Base-by-base conservation (phyloP, 176 grass and related monocot species). In the Oryza coarctata region DNA sequence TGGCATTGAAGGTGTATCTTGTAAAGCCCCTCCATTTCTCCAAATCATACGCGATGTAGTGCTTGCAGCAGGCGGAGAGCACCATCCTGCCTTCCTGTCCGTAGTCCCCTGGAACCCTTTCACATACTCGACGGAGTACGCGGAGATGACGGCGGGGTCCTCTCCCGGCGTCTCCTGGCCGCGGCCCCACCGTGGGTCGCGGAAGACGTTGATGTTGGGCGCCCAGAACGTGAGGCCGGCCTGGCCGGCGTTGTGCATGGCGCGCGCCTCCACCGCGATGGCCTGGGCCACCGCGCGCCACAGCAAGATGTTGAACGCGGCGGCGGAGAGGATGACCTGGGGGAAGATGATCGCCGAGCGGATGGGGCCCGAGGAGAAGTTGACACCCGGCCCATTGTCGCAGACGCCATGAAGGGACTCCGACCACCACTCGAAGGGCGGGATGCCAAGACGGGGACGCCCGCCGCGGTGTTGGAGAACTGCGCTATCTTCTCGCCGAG, bases 171-270 rank as follows among this genome's bases (percentile, higher is more conserved):
- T 98, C 87, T 98, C 96, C 87, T 98, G 93, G 23, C 96, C 90
- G 28, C 93, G 96, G 6, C 96, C 93, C 93, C 90, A 98, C 27
- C 96, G 80, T 0, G 91, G 93, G 72, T 98, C 96, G 57, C 93
- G 89, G 88, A 98, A 98, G 62, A 98, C 68, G 89, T 98, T 98
- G 82, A 98, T 98, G 87, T 98, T 98, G 70, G 90, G 96, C 25
- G 90, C 93, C 96, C 90, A 98, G 87, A 90, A 98, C 25, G 92
- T 95, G 72, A 98, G 96, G 9, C 96, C 96, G 4, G 96, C 96
- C 88, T 95, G 96, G 3, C 90, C 96, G 25, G 70, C 64, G 85
- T 71, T 89, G 89, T 98, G 86, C 96, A 98, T 98, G 52, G 88
- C 88, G 64, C 93, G 89, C 6, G 90, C 95, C 92, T 98, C 92